Evolutionary conservation across 1,139 yeast genomes (phyloP).

Genomic region (Hemisphaericaspora xylanilytica): DNA sequence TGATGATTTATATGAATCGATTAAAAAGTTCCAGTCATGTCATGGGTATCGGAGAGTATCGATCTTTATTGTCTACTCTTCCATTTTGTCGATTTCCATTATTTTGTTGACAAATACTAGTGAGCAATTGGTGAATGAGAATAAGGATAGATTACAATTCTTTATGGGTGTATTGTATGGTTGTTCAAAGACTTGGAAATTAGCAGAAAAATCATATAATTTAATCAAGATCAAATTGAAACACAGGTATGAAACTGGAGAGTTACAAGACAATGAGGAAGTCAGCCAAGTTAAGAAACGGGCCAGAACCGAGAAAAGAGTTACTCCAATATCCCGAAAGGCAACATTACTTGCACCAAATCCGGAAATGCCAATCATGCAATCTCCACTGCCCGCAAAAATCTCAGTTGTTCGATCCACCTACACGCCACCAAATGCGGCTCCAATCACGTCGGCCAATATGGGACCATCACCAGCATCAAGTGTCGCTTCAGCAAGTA

Average conservation of each 20-base stretch:
- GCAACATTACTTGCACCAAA: constrained; percentile 2
- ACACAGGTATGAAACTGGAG: constrained; percentile 17
- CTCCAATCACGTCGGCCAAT: neutral
- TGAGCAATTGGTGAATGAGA: constrained; percentile 23
- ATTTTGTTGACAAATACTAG: constrained; percentile 38
- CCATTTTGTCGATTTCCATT: constrained; percentile 47
- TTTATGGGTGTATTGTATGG: constrained; percentile 36
- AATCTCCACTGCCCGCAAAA: constrained; percentile 3
- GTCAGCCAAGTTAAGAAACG: constrained; percentile 1
- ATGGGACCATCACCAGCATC: constrained; percentile 8
- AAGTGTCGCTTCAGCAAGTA: constrained; percentile 9
- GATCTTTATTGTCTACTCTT: constrained; percentile 47
- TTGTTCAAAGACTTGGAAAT: constrained; percentile 47
- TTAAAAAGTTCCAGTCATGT: constrained; percentile 32
- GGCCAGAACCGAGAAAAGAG: neutral
- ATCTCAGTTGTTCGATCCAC: constrained; percentile 5
- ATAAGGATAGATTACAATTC: constrained; percentile 31
- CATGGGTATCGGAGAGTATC: constrained; percentile 47
- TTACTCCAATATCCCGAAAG: neutral
- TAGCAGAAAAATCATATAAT: constrained; percentile 47
- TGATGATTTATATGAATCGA: constrained; percentile 41
- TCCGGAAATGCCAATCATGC: neutral
- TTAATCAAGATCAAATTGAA: constrained; percentile 38
- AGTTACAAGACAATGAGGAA: constrained; percentile 6
- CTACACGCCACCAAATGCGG: neutral